These are phyloP conservation scores for Candida xyloterini DNA, from an alignment of 805 yeast genomes.

Conservation along the genomic window DNA sequence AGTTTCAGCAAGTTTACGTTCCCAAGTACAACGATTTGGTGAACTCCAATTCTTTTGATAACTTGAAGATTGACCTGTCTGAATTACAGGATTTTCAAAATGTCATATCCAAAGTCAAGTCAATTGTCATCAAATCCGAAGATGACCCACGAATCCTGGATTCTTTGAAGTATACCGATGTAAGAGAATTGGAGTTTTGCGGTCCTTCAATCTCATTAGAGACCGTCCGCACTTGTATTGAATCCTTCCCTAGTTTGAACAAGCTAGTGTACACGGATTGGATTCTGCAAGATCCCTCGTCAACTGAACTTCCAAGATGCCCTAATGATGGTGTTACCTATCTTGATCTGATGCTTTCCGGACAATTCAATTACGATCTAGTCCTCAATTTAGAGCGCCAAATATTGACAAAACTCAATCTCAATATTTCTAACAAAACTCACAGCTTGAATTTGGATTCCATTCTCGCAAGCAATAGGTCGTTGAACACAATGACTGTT, in stretches of 20 bases:
- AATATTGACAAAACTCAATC: constrained; percentile 11
- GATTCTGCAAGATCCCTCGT: not conserved
- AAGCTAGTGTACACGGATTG: constrained; percentile 9
- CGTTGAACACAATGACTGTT: constrained; percentile 16
- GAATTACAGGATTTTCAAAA: not conserved
- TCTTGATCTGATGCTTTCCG: constrained; percentile 8
- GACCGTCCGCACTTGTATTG: not conserved
- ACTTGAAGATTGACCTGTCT: not conserved
- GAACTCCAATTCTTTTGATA: not conserved
- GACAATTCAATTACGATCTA: not conserved
- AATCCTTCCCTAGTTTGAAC: not conserved
- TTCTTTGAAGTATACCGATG: not conserved
- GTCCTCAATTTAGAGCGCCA: constrained; percentile 8
- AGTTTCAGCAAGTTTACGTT: not conserved
- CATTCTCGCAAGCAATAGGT: constrained; percentile 8
- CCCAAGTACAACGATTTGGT: not conserved
- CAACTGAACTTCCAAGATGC: not conserved
- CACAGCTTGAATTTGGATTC: constrained; percentile 12
- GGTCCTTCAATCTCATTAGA: constrained; percentile 3
- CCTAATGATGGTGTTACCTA: constrained; percentile 3
- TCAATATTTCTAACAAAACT: constrained; percentile 5
- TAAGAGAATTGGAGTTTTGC: constrained; percentile 6
- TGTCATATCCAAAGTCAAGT: not conserved
- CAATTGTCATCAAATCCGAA: not conserved
- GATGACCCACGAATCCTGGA: not conserved